Base-by-base conservation (phyloP, 2,329 filamentous ascomycete genomes). In the Fusarium devonianum region DNA sequence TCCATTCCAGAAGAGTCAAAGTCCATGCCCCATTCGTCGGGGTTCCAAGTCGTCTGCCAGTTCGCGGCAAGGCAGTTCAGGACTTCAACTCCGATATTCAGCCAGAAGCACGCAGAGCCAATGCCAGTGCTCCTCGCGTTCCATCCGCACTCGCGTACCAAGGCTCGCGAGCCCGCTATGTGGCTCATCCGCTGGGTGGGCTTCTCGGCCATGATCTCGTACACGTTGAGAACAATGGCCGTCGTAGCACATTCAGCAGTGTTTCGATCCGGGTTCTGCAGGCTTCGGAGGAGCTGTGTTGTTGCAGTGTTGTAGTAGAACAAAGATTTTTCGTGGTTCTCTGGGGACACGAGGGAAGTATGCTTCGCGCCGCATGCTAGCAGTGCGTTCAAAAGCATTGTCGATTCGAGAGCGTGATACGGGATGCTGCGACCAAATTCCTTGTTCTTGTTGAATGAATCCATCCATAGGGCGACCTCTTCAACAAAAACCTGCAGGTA, bases 401-500 rank as follows among this genome's bases (percentile, higher is more conserved):
- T 88, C 49, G 94, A 90, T 44, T 85, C 82, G 17, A 96, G 76
- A 1, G 92, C 86, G 63, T 93, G 83, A 63, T 91, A 92, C 0
- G 93, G 92, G n/a, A 97, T 78, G 13, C 90, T 76, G 36, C 88
- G 83, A 17, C 90, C 90, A 69, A 97, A 97, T 75, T 95, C 89
- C 73, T 93, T 93, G 58, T 87, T 81, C 23, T 85, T 81, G 73
- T 96, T 90, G 77, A 97, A 85, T 30, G 86, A 90, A 71, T 97
- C 93, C 90, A 97, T 96, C 91, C 93, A 97, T 3, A 91, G 73
- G 1, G 88, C 92, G 2, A 97, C 90, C 59, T 96, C 89, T 65
- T 95, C 89, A 6, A 95, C 87, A 68, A 96, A 97, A 0, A 92
- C 86, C 69, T 96, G 90, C 87, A 97, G 90, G 67, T 92, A 92